phyloP scores from a whole-genome alignment of 495 filamentous ascomycete genomes.

The Talaromyces nanjingensis region DNA sequence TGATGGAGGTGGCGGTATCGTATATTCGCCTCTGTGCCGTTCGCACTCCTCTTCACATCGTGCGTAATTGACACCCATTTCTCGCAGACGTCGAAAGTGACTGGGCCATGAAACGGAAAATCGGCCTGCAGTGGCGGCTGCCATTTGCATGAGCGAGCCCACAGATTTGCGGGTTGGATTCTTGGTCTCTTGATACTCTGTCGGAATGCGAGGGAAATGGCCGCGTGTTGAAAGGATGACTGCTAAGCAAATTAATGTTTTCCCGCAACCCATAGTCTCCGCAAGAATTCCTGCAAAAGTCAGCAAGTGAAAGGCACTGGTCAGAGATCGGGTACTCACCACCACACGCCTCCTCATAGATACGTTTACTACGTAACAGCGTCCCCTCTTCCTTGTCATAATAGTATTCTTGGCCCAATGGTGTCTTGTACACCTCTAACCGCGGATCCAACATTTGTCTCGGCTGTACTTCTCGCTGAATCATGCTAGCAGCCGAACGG shows the following conservation, averaged over 20 bases:
- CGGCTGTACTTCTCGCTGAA: slow-evolving; percentile 70
- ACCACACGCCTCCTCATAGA: slow-evolving; percentile 70
- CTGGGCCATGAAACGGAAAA: slow-evolving; percentile 62
- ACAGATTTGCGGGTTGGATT: slow-evolving; percentile 35
- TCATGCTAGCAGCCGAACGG: slow-evolving; percentile 75
- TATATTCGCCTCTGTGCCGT: slow-evolving; percentile 46
- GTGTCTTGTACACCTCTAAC: slow-evolving; percentile 48
- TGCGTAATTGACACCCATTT: slow-evolving; percentile 29
- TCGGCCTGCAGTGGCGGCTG: slow-evolving; percentile 58
- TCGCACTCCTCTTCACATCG: slow-evolving; percentile 51
- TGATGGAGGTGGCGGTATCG: slow-evolving; percentile 39
- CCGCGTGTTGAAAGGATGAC: slow-evolving; percentile 74
- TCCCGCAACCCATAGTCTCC: slow-evolving; percentile 69
- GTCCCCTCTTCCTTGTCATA: slow-evolving; percentile 59
- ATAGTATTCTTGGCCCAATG: slow-evolving; percentile 59
- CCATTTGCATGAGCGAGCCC: slow-evolving; percentile 59
- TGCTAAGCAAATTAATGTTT: slow-evolving; percentile 82
- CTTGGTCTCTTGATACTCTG: slow-evolving; percentile 45
- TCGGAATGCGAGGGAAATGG: slow-evolving; percentile 59
- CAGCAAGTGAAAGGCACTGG: not conserved
- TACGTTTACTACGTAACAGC: slow-evolving; percentile 53
- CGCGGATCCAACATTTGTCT: slow-evolving; percentile 66
- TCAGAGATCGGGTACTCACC: slow-evolving; percentile 32
- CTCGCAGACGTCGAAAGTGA: slow-evolving; percentile 39
- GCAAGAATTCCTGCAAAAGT: slow-evolving; percentile 31